These are phyloP conservation scores for Castanea mollissima DNA, from an alignment of 306 rosid genomes.

Conservation along the genomic window DNA sequence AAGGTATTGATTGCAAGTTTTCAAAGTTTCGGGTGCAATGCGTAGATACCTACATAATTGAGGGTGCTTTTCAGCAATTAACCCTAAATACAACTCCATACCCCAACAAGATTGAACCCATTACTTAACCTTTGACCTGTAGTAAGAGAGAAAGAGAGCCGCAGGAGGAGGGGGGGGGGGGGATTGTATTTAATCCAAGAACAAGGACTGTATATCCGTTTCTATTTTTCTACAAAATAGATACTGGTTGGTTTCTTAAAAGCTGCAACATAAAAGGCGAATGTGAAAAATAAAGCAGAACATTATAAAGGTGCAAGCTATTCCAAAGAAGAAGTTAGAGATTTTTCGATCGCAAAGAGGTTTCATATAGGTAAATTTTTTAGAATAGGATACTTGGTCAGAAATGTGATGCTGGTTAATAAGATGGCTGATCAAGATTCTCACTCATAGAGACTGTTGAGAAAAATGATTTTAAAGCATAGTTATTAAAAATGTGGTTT, in stretches of 20 bases:
- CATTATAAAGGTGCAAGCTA: not conserved
- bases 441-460: not conserved
- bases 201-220: not conserved
- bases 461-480: not conserved
- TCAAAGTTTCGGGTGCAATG: too few relatives aligned
- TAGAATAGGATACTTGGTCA: not conserved
- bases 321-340: not conserved
- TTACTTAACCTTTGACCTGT: not conserved
- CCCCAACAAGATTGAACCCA: not conserved
- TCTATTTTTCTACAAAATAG: not conserved
- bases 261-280: not conserved
- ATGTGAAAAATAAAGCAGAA: not conserved
- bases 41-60: too few relatives aligned
- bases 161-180: not conserved
- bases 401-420: not conserved
- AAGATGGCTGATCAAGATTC: not conserved
- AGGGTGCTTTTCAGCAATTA: too few relatives aligned
- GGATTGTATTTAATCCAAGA: not conserved
- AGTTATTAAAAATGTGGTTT: not conserved
- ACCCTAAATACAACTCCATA: not conserved
- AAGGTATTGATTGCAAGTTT: too few relatives aligned
- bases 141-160: too few relatives aligned
- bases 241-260: not conserved
- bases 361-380: not conserved
- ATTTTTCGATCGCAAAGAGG: not conserved